Conservation (phyloP, 2,329 filamentous ascomycete genomes). For the Sporothrix sp. region DNA sequence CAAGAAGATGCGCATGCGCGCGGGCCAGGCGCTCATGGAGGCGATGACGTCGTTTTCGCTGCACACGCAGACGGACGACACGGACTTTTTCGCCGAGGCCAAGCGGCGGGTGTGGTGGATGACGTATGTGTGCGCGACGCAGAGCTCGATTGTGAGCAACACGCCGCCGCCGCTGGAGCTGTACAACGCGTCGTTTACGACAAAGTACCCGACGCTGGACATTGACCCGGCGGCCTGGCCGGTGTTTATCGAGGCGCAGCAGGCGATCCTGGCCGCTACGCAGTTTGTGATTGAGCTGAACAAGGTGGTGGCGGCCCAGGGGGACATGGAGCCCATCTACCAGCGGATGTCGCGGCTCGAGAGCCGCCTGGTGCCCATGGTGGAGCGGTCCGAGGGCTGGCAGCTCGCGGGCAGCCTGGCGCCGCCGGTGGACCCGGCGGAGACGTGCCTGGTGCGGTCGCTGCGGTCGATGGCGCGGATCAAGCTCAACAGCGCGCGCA, state of each 20-base stretch:
- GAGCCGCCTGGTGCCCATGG: slow-evolving; percentile 28
- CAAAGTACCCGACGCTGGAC: slow-evolving; percentile 32
- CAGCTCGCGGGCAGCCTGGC: slow-evolving; percentile 25
- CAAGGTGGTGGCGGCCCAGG: slow-evolving; percentile 28
- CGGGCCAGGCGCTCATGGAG: slow-evolving; percentile 36
- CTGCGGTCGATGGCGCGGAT: slow-evolving; percentile 39
- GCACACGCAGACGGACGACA: slow-evolving; percentile 31
- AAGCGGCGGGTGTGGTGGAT: slow-evolving; percentile 43
- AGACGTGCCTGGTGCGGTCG: slow-evolving; percentile 33
- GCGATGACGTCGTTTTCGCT: slow-evolving; percentile 38
- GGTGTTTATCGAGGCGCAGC: slow-evolving; percentile 37
- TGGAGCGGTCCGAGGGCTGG: slow-evolving; percentile 29
- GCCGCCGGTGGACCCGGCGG: slow-evolving; percentile 28
- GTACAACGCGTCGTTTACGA: slow-evolving; percentile 31
- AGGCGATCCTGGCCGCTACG: slow-evolving; percentile 37
- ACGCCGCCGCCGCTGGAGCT: slow-evolving; percentile 22
- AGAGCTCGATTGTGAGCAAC: slow-evolving; percentile 42
- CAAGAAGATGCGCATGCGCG: slow-evolving; percentile 40
- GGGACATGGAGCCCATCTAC: slow-evolving; percentile 32
- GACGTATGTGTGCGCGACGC: slow-evolving; percentile 43
- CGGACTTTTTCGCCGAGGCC: slow-evolving; percentile 35
- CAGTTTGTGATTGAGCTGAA: slow-evolving; percentile 40
- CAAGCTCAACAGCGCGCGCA: slow-evolving; percentile 42
- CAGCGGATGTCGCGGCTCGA: slow-evolving; percentile 34
- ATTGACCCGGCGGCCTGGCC: slow-evolving; percentile 36